Evolutionary conservation across 352 stramenopile genomes (phyloP).

Genomic region (Thalassiosira allenii): DNA sequence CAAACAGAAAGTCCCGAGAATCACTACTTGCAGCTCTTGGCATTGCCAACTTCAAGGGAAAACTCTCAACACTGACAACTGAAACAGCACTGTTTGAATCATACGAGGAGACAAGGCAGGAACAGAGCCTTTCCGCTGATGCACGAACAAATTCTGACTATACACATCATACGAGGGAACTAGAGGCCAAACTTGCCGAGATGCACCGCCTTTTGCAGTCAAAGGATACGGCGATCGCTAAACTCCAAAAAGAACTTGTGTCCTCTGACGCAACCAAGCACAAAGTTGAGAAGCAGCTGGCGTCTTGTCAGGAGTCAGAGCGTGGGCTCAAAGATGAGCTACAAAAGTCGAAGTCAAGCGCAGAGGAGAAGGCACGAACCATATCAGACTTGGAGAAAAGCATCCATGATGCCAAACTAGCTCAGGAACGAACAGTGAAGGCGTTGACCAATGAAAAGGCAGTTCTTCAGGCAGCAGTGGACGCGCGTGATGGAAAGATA

Average conservation of each 20-base stretch:
- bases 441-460: conserved; percentile 81
- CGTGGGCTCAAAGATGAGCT: conserved; percentile 17
- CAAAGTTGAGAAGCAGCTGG: conserved; percentile 42
- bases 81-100: conserved; percentile 38
- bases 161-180: background rate
- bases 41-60: conserved; percentile 70
- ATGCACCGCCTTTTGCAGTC: conserved; percentile 25
- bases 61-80: conserved; percentile 40
- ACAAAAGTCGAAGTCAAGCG: conserved; percentile 19
- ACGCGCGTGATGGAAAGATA: conserved; percentile 76
- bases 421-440: conserved; percentile 63
- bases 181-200: conserved; percentile 39
- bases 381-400: conserved; percentile 20
- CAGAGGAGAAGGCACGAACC: conserved; percentile 28
- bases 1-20: conserved; percentile 74
- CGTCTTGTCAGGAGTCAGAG: conserved; percentile 8
- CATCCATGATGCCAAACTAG: conserved; percentile 10
- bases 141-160: background rate
- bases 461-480: conserved; percentile 69
- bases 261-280: conserved; percentile 15
- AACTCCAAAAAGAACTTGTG: conserved; percentile 43
- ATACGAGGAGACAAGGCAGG: too few species aligned
- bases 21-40: conserved; percentile 74
- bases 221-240: conserved; percentile 37
- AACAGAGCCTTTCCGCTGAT: too few species aligned